Evolutionary conservation across 2,329 filamentous ascomycete species (phyloP).

Genomic region (Huntiella savannae): DNA sequence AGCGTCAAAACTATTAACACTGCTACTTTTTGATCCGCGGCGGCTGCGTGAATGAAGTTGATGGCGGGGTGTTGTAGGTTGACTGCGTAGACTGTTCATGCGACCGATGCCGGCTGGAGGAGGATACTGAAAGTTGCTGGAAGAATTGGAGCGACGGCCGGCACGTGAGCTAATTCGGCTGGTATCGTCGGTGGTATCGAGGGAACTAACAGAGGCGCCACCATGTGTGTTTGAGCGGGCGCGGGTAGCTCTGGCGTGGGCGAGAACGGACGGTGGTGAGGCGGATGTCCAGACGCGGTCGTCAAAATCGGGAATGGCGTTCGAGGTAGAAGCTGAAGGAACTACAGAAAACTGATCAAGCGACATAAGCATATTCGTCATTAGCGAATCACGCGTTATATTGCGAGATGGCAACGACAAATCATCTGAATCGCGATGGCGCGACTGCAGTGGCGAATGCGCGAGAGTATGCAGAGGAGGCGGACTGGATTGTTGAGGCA

Average conservation of each 20-base stretch:
- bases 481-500: background rate
- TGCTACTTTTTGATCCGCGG: slow-evolving; percentile 57
- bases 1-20: slow-evolving; percentile 46
- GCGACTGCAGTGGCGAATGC: background rate
- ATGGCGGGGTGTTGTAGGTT: slow-evolving; percentile 21
- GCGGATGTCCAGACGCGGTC: slow-evolving; percentile 12
- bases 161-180: slow-evolving; percentile 34
- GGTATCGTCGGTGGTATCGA: slow-evolving; percentile 35
- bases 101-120: slow-evolving; percentile 29
- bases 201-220: slow-evolving; percentile 38
- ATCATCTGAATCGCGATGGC: slow-evolving; percentile 55
- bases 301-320: slow-evolving; percentile 12
- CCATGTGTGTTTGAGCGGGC: slow-evolving; percentile 21
- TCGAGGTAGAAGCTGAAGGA: slow-evolving; percentile 22
- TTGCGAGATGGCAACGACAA: slow-evolving; percentile 59
- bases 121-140: slow-evolving; percentile 42
- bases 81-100: slow-evolving; percentile 43
- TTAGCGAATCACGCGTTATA: slow-evolving; percentile 72
- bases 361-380: slow-evolving; percentile 87
- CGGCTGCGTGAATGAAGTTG: slow-evolving; percentile 34
- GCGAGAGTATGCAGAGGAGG: no score
- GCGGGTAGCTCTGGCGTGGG: slow-evolving; percentile 10
- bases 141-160: slow-evolving; percentile 60
- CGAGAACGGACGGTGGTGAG: slow-evolving; percentile 4
- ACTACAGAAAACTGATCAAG: slow-evolving; percentile 51